Conservation (phyloP, 306 rosid species). For the Acmispon strigosus region DNA sequence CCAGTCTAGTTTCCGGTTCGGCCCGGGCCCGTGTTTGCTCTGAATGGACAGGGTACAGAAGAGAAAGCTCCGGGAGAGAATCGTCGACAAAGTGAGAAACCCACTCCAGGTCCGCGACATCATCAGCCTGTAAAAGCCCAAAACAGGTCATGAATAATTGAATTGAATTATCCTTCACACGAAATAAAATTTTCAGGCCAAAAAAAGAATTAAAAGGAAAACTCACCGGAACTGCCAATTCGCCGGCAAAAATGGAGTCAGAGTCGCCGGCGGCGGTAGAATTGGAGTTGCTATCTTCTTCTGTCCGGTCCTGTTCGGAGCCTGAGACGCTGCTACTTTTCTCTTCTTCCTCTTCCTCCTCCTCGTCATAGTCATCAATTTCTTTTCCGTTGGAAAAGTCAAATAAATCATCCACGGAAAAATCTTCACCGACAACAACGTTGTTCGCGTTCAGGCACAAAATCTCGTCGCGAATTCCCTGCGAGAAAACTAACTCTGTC, state of each 20-base stretch:
- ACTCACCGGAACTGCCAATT: constrained; percentile 63
- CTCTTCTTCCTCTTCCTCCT: constrained; percentile 33
- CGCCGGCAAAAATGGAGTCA: constrained; percentile 46
- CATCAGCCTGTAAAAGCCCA: constrained; percentile 49
- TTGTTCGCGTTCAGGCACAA: constrained; percentile 28
- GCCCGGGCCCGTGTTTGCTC: constrained; percentile 14
- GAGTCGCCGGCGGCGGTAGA: constrained; percentile 38
- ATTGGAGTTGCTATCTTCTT: constrained; percentile 40
- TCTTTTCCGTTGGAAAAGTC: constrained; percentile 57
- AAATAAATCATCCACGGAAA: constrained; percentile 71
- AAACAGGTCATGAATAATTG: not conserved
- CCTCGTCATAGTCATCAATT: constrained; percentile 32
- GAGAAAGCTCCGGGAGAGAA: constrained; percentile 42
- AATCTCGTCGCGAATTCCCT: constrained; percentile 37
- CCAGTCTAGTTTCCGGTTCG: constrained; percentile 34
- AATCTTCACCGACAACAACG: constrained; percentile 57
- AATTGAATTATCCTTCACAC: not conserved
- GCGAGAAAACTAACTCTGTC: constrained; percentile 41
- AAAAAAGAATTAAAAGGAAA: not conserved
- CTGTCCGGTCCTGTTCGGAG: constrained; percentile 30
- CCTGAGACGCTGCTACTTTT: constrained; percentile 29
- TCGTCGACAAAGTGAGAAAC: constrained; percentile 91
- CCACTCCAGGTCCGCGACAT: constrained; percentile 81
- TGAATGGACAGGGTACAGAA: constrained; percentile 23
- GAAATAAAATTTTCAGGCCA: no score